These are phyloP conservation scores for Chalciporus sphaerocephalus DNA, from an alignment of 768 basidiomycete genomes.

Conservation along the genomic window DNA sequence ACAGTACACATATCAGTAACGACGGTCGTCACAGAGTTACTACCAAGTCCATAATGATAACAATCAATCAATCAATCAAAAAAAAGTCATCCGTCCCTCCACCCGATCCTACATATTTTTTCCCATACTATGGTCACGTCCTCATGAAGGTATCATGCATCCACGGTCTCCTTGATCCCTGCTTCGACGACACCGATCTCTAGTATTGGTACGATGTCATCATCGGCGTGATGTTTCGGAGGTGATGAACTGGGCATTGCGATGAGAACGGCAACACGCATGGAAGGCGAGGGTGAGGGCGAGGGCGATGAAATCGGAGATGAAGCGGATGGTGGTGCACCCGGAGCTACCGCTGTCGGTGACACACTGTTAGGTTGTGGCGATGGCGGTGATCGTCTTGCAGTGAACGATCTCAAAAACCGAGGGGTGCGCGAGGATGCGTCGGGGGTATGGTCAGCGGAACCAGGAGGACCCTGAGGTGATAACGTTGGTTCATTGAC, in stretches of 20 bases:
- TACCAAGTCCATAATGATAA: no score
- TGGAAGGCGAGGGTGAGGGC: slow-evolving; percentile 20
- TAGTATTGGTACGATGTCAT: slow-evolving; percentile 28
- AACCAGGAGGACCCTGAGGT: background rate
- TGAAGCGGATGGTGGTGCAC: slow-evolving; percentile 2
- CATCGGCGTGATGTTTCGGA: slow-evolving; percentile 14
- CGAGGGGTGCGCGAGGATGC: slow-evolving; percentile 9
- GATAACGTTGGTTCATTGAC: slow-evolving; percentile 10
- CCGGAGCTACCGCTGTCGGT: slow-evolving; percentile 1
- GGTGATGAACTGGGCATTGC: slow-evolving; percentile 37
- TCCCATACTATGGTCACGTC: no score
- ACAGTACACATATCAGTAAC: no score
- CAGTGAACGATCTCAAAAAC: slow-evolving; percentile 17
- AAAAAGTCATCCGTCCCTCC: no score
- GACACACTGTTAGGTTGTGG: slow-evolving; percentile 7
- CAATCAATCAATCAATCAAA: no score
- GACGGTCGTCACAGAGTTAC: no score
- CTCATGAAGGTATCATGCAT: slow-evolving; percentile 10
- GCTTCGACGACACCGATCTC: slow-evolving; percentile 32
- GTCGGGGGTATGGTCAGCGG: slow-evolving; percentile 3
- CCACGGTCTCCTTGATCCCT: slow-evolving; percentile 3
- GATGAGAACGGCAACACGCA: slow-evolving; percentile 41
- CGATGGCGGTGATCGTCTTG: slow-evolving; percentile 12
- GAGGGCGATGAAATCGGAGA: slow-evolving; percentile 8
- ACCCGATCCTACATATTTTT: no score